Evolutionary conservation across 176 grass and related monocot genomes (phyloP).

Genomic region (Elymus sibiricus): DNA sequence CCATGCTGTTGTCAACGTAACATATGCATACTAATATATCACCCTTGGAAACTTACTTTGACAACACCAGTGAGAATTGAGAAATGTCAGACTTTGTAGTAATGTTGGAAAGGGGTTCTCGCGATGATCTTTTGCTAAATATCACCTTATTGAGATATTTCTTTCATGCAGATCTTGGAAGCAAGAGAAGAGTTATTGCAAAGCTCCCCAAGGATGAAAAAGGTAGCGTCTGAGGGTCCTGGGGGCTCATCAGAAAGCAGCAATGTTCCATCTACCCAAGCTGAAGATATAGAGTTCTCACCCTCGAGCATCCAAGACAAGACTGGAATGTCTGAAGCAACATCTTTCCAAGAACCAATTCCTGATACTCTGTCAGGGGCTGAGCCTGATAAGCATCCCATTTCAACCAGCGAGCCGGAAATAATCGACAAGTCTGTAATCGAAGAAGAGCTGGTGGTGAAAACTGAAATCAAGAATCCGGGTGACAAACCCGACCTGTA

Average conservation of each 20-base stretch:
- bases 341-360: slow-evolving; percentile 22
- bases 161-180: slow-evolving; percentile 44
- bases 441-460: slow-evolving; percentile 53
- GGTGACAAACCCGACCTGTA: slow-evolving; percentile 8
- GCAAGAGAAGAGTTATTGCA: slow-evolving; percentile 56
- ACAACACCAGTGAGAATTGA: background rate
- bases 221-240: slow-evolving; percentile 5
- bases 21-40: background rate
- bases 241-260: slow-evolving; percentile 24
- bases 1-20: background rate
- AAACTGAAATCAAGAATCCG: slow-evolving; percentile 33
- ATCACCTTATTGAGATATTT: background rate
- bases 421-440: slow-evolving; percentile 67
- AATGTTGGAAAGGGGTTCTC: background rate
- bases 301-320: slow-evolving; percentile 17
- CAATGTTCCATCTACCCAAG: slow-evolving; percentile 21
- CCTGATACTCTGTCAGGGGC: slow-evolving; percentile 13
- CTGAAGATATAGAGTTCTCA: slow-evolving; percentile 21
- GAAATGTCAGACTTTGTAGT: background rate
- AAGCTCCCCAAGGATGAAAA: slow-evolving; percentile 30
- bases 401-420: slow-evolving; percentile 42
- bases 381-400: slow-evolving; percentile 52
- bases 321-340: slow-evolving; percentile 3
- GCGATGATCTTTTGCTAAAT: background rate
- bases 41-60: background rate